Evolutionary conservation across 129 eudicot genomes (phyloP).

Genomic region (Flaveria ramosissima): DNA sequence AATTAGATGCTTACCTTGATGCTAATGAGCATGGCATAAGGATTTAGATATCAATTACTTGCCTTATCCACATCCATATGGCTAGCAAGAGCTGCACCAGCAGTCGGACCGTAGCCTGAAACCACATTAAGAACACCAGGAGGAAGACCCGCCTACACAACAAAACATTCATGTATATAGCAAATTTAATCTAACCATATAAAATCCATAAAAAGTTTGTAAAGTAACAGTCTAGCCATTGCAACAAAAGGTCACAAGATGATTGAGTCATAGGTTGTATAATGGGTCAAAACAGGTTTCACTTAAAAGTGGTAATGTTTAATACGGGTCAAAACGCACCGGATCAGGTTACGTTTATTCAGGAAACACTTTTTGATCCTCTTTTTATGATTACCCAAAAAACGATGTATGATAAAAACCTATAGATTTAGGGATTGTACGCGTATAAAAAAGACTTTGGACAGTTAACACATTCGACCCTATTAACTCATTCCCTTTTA

Average conservation of each 20-base stretch:
- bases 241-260: neutral
- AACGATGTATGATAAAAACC: neutral
- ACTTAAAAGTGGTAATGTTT: neutral
- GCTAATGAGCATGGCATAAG: neutral
- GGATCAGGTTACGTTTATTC: neutral
- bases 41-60: conserved; percentile 2
- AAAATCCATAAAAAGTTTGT: neutral
- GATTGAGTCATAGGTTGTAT: neutral
- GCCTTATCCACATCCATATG: conserved; percentile 77
- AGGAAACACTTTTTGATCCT: neutral
- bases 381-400: neutral
- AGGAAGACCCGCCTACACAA: conserved; percentile 64
- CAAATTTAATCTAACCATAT: neutral
- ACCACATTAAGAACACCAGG: conserved; percentile 63
- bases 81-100: conserved; percentile 67
- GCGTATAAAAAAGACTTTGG: no score
- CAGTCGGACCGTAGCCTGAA: conserved; percentile 63
- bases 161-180: conserved; percentile 11
- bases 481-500: neutral
- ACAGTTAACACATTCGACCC: no score
- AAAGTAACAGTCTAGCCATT: neutral
- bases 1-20: neutral
- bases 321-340: neutral
- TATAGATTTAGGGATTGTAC: no score
- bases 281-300: neutral